Percentiles rank a stretch among this genome's conserved stretches.
Conservation (phyloP, 495 filamentous ascomycete genomes). For the Oidiodendron maius region DNA sequence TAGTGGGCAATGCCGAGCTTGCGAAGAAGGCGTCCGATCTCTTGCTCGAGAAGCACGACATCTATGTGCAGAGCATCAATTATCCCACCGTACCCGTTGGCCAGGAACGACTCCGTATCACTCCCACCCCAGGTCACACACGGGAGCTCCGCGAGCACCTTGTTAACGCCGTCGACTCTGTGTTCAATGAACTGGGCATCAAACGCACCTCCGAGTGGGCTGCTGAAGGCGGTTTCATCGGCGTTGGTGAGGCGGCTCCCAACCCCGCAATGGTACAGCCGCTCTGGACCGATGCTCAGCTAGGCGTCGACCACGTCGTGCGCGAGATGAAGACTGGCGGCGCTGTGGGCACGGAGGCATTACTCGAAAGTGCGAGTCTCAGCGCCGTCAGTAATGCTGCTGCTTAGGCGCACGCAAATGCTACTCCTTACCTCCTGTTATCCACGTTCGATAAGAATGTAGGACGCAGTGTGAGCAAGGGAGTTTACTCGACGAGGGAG, state of each 20-base stretch:
- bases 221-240: constrained; percentile 86
- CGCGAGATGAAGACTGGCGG: constrained; percentile 45
- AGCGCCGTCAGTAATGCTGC: constrained; percentile 25
- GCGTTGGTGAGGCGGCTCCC: constrained; percentile 62
- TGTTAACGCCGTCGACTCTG: constrained; percentile 75
- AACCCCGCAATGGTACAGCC: constrained; percentile 51
- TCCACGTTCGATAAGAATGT: not conserved
- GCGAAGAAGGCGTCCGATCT: constrained; percentile 86
- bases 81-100: constrained; percentile 96
- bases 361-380: constrained; percentile 32
- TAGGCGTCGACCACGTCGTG: constrained; percentile 54
- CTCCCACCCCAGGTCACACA: constrained; percentile 88
- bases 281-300: constrained; percentile 84
- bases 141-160: constrained; percentile 77
- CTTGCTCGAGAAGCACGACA: constrained; percentile 77
- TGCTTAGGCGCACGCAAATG: constrained; percentile 20
- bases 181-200: constrained; percentile 83
- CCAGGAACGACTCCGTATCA: constrained; percentile 91
- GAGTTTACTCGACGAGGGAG: constrained; percentile 10
- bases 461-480: not conserved
- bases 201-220: constrained; percentile 90
- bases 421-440: no score
- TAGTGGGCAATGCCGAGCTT: constrained; percentile 92
- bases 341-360: constrained; percentile 30
- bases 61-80: constrained; percentile 98